phyloP scores from a whole-genome alignment of 306 rosid species.

The Astragalus glycyphyllos region DNA sequence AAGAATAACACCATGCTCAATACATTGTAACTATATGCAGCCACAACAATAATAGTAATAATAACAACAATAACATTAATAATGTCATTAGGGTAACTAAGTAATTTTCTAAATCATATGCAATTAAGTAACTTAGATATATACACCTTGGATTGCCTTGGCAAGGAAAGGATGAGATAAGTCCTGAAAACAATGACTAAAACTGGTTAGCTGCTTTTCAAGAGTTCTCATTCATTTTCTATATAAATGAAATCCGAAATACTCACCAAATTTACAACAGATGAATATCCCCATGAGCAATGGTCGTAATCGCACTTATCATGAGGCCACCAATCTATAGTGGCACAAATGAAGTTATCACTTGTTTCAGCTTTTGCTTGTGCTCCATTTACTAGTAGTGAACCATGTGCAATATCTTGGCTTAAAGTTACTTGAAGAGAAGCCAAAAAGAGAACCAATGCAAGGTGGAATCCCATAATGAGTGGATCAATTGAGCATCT shows the following conservation, averaged over 20 bases:
- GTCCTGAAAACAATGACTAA: constrained; percentile 63
- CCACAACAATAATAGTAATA: background rate
- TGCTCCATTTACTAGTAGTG: constrained; percentile 69
- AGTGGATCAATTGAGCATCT: constrained; percentile 30
- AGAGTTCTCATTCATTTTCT: constrained; percentile 33
- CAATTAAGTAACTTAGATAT: constrained; percentile 25
- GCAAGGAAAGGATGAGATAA: constrained; percentile 83
- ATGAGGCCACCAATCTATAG: constrained; percentile 98
- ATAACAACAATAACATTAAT: constrained; percentile 23
- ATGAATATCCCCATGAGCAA: constrained; percentile 91
- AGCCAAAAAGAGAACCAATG: constrained; percentile 60
- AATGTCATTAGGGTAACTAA: constrained; percentile 9
- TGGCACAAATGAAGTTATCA: constrained; percentile 83
- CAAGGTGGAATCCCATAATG: constrained; percentile 59
- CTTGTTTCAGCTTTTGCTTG: constrained; percentile 59
- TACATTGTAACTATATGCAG: constrained; percentile 22
- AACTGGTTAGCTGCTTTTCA: constrained; percentile 6
- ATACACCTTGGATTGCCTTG: constrained; percentile 84
- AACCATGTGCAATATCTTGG: constrained; percentile 58
- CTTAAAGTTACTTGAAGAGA: constrained; percentile 63
- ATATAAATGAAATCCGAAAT: constrained; percentile 20
- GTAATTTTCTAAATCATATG: constrained; percentile 8
- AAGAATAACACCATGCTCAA: constrained; percentile 41
- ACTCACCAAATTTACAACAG: constrained; percentile 77
- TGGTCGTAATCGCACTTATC: constrained; percentile 85